Evolutionary conservation across 2,329 filamentous ascomycete genomes (phyloP), one percentile per base, ranked within the genome.

Genomic region (Balansia obtecta): DNA sequence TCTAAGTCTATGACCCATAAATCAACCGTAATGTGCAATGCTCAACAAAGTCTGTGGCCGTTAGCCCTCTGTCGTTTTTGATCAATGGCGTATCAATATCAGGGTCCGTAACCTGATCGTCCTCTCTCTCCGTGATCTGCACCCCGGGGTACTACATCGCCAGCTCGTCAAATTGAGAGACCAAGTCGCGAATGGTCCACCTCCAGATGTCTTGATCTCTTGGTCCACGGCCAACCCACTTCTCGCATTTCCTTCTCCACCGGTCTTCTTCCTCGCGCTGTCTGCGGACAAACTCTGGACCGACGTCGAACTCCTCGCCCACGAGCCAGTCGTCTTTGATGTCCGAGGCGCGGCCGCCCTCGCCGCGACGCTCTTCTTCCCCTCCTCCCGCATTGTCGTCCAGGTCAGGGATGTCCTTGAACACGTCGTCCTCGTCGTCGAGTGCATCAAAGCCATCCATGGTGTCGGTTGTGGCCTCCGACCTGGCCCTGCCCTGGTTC

Each of bases 221-320:
- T 33, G 71, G 67, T 47, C 77, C 74, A 55, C 75, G 70, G 48
- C 77, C 77, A 55, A 91, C 79, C 93, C 93, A 98, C 60, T 80
- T 83, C 63, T 86, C 84, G 57, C 91, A 91, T 69, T 90, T 91
- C 65, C 83, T 83, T 57, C 85, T 78, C 93, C 93, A 98, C 54
- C 87, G 78, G 45, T 88, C 84, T 69, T 98, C 93, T 68, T 98
- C 93, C 61, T 91, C 88, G 53, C 86, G 79, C 63, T 97, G 91
- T 55, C 90, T 77, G 59, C 84, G 78, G 55, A 97, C 83, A 63
- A 97, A 98, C 65, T 94, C 88, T 3, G 91, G 93, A 0, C 93
- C 93, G 50, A 98, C 88, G 63, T 98, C 93, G 60, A 98, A 98
- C 64, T 98, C 93, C 67, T 98, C 93, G 48, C 88, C 88, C 12